A percentile compares a stretch with the other conserved stretches of the same genome.
phyloP scores from a whole-genome alignment of 140 eudicot species.

The Ambrosia hybrid region DNA sequence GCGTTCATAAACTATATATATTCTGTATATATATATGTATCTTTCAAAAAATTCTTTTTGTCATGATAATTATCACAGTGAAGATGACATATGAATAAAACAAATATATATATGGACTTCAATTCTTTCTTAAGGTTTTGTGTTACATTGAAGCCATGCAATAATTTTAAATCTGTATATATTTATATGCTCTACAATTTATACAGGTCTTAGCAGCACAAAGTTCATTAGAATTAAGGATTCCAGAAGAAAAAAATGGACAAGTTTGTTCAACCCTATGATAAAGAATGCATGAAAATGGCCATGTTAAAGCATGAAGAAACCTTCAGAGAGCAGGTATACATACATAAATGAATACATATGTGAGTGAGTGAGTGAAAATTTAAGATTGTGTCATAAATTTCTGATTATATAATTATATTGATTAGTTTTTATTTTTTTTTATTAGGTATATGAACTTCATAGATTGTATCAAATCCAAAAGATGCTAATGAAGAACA shows the following conservation, averaged over 20 bases:
- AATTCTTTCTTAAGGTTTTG: too few species aligned
- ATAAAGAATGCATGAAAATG: constrained; percentile 89
- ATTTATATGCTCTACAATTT: constrained; percentile 4
- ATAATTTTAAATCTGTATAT: constrained; percentile 7
- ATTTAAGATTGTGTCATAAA: neutral
- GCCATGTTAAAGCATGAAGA: constrained; percentile 97
- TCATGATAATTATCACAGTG: too few species aligned
- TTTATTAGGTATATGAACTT: constrained; percentile 29
- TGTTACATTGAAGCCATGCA: constrained; percentile 27
- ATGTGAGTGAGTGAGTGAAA: constrained; percentile 2
- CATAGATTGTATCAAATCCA: constrained; percentile 82
- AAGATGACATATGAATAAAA: neutral
- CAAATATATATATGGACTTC: too few species aligned
- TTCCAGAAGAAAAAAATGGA: constrained; percentile 45
- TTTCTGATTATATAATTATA: neutral
- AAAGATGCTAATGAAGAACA: constrained; percentile 76
- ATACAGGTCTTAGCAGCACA: constrained; percentile 31
- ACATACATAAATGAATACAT: neutral
- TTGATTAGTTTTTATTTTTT: neutral
- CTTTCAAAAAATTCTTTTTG: too few species aligned
- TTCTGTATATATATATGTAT: too few species aligned
- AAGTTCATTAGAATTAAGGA: neutral
- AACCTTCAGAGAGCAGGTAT: constrained; percentile 85
- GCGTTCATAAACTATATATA: neutral
- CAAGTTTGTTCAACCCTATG: constrained; percentile 61